Conservation (phyloP, 192 early-diverging fungal genomes). For the Pilaira anomala region DNA sequence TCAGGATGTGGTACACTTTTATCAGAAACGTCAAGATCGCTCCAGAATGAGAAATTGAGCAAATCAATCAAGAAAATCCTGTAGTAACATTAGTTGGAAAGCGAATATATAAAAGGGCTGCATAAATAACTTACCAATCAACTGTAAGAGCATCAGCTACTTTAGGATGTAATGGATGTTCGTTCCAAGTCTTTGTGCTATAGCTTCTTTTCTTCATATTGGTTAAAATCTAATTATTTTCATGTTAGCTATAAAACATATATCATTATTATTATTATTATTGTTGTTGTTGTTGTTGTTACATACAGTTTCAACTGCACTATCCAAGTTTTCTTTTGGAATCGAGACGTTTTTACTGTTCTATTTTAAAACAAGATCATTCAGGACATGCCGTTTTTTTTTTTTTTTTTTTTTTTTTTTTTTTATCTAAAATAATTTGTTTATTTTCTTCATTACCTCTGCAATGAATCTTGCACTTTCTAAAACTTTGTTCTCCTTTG, state of each 20-base stretch:
- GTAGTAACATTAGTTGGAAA: not conserved
- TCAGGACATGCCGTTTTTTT: not conserved
- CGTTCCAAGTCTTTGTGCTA: conserved; percentile 61
- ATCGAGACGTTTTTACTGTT: conserved; percentile 63
- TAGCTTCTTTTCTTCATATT: conserved; percentile 60
- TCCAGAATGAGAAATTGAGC: conserved; percentile 88
- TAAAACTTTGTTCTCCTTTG: conserved; percentile 31
- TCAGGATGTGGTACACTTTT: conserved; percentile 37
- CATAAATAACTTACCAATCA: conserved; percentile 44
- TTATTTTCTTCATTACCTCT: no score
- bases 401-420: not conserved
- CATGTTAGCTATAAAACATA: not conserved
- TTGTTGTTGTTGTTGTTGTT: no score
- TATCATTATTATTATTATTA: no score
- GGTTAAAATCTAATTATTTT: conserved; percentile 45
- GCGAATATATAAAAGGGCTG: not conserved
- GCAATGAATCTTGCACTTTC: conserved; percentile 52
- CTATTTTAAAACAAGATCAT: conserved; percentile 31
- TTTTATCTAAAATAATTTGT: no score
- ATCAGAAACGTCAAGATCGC: conserved; percentile 51
- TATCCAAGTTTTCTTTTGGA: conserved; percentile 44
- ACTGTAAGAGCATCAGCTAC: conserved; percentile 51
- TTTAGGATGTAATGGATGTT: conserved; percentile 62
- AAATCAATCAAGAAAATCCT: conserved; percentile 81
- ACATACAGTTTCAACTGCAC: conserved; percentile 48